phyloP scores from a whole-genome alignment of 345 rosid genomes.

The Pistacia vera region DNA sequence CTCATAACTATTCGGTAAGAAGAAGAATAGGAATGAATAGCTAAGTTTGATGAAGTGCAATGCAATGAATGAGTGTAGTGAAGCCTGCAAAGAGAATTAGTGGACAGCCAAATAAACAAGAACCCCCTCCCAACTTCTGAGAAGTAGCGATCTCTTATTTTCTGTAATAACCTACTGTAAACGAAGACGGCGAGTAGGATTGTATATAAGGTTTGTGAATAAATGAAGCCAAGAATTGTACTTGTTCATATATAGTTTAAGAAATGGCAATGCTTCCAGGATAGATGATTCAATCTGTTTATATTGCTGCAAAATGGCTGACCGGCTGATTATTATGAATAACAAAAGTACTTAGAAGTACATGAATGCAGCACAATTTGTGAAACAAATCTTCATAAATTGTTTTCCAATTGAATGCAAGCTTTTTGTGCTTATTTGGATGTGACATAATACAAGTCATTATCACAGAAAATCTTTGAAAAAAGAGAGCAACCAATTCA shows the following conservation, averaged over 20 bases:
- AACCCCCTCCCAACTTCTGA: conserved; percentile 10
- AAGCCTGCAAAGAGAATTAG: conserved; percentile 20
- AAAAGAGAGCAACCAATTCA: background rate
- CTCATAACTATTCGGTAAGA: conserved; percentile 16
- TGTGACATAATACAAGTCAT: background rate
- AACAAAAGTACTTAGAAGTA: no score
- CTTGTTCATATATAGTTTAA: conserved; percentile 22
- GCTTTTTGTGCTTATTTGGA: background rate
- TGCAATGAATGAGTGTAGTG: background rate
- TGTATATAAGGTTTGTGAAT: conserved; percentile 49
- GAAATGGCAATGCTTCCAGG: conserved; percentile 6
- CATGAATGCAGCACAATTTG: no score
- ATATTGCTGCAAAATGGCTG: no score
- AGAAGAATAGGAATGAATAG: conserved; percentile 17
- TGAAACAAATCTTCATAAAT: no score
- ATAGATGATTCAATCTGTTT: background rate
- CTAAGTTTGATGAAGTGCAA: conserved; percentile 24
- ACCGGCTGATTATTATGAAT: no score
- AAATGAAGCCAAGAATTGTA: conserved; percentile 31
- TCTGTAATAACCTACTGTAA: conserved; percentile 32
- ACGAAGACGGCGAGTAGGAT: conserved; percentile 15
- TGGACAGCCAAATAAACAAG: conserved; percentile 35
- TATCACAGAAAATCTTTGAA: background rate
- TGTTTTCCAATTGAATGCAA: background rate
- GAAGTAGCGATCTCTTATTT: conserved; percentile 24